A percentile compares a stretch with the other conserved stretches of the same genome.
Conservation (phyloP, 2,329 filamentous ascomycete genomes). For the Microsporum ferrugineum region DNA sequence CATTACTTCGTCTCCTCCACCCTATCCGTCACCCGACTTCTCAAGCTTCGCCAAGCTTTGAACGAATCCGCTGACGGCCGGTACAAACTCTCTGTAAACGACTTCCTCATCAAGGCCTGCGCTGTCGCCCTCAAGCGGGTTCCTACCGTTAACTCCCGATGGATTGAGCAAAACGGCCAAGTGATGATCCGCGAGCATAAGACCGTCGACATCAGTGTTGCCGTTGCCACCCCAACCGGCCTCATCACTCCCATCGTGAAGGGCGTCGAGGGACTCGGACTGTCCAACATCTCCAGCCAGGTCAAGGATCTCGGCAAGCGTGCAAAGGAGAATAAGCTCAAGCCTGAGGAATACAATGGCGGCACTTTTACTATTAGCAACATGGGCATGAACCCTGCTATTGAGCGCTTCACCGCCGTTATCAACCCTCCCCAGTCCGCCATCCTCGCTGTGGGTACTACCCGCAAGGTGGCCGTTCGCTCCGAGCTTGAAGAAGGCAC, state of each 20-base stretch:
- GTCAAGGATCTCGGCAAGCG: constrained; percentile 97
- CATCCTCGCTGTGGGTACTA: constrained; percentile 89
- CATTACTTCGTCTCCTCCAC: constrained; percentile 94
- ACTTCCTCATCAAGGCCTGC: constrained; percentile 97
- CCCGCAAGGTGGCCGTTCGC: constrained; percentile 87
- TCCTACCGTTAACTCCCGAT: constrained; percentile 89
- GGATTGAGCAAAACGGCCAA: constrained; percentile 66
- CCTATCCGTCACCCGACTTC: constrained; percentile 85
- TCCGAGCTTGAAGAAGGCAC: constrained; percentile 74
- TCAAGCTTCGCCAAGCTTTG: constrained; percentile 89
- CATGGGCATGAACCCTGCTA: constrained; percentile 98
- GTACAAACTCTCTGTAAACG: constrained; percentile 99
- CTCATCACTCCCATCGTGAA: constrained; percentile 97
- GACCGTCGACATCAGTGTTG: constrained; percentile 87
- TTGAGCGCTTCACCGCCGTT: constrained; percentile 94
- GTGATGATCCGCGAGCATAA: constrained; percentile 82
- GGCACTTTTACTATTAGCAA: constrained; percentile 99
- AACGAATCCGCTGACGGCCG: constrained; percentile 80
- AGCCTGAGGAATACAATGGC: constrained; percentile 98
- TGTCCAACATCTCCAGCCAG: constrained; percentile 73
- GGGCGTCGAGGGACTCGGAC: constrained; percentile 72
- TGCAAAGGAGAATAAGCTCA: constrained; percentile 92
- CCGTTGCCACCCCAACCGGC: constrained; percentile 81
- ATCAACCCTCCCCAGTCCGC: constrained; percentile 97
- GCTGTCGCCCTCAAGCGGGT: constrained; percentile 84